Conservation (phyloP, 1,139 yeast genomes). For the Blastobotrys raffinosifermentans region DNA sequence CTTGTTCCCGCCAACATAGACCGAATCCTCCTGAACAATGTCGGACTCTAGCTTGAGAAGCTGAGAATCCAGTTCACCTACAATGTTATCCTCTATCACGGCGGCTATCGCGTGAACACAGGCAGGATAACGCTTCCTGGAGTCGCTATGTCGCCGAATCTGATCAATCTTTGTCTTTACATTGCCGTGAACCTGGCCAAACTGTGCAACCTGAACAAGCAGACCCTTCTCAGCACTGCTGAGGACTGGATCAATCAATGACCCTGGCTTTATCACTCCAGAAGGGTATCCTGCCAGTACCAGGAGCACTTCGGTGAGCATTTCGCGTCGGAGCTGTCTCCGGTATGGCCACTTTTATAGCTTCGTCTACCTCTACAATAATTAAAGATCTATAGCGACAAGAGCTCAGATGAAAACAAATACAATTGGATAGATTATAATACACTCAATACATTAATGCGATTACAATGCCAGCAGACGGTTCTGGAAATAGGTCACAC, state of each 20-base stretch:
- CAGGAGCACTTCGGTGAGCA: conserved; percentile 23
- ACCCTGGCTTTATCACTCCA: conserved; percentile 11
- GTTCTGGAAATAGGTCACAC: conserved; percentile 18
- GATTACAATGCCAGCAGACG: conserved; percentile 11
- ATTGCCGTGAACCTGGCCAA: conserved; percentile 17
- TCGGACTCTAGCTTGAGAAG: conserved; percentile 18
- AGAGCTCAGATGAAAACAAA: neutral
- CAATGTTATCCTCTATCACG: conserved; percentile 13
- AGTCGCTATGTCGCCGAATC: conserved; percentile 7
- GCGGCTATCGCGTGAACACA: conserved; percentile 20
- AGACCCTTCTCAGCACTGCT: conserved; percentile 19
- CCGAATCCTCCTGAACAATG: conserved; percentile 19
- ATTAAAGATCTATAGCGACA: neutral
- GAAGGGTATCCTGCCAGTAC: conserved; percentile 25
- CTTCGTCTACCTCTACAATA: too few relatives aligned
- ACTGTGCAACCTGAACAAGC: conserved; percentile 17
- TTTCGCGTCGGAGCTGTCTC: conserved; percentile 1
- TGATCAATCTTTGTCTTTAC: conserved; percentile 9
- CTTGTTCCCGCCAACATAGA: conserved; percentile 24
- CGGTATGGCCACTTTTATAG: too few relatives aligned
- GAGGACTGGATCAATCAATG: conserved; percentile 7
- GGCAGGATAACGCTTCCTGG: conserved; percentile 18
- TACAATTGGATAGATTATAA: neutral
- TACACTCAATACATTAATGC: conserved; percentile 1
- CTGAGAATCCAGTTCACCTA: conserved; percentile 13